Conservation (phyloP, 768 basidiomycete species). For the Termitomyces heimii region DNA sequence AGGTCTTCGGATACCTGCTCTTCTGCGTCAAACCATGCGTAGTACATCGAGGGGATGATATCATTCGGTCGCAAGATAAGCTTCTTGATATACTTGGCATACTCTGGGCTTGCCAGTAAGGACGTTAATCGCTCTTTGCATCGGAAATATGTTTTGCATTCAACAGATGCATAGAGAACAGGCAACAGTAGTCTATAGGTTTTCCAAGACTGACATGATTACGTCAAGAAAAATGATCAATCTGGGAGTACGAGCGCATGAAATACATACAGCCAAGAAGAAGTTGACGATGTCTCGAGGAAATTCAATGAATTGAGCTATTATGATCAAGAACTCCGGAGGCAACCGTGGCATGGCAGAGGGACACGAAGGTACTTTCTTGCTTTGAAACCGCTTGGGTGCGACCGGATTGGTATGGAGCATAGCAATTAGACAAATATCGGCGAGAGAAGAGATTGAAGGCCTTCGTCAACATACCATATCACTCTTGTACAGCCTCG, state of each 20-base stretch:
- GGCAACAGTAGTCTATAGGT: conserved; percentile 7
- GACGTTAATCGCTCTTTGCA: conserved; percentile 15
- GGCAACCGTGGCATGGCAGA: conserved; percentile 1
- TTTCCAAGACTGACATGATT: conserved; percentile 4
- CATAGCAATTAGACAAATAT: not conserved
- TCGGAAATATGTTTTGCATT: conserved; percentile 10
- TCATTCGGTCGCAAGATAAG: conserved; percentile 17
- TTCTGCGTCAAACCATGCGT: conserved; percentile 11
- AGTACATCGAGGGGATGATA: conserved; percentile 3
- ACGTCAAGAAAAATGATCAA: not conserved
- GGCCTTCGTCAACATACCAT: not conserved
- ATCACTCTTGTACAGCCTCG: conserved; percentile 3
- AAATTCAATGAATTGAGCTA: conserved; percentile 7
- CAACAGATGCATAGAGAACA: conserved; percentile 8
- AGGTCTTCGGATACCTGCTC: conserved; percentile 7
- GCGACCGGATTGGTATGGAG: not conserved
- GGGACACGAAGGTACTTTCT: not conserved
- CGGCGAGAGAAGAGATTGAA: not conserved
- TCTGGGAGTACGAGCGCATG: not conserved
- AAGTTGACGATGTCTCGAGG: conserved; percentile 12
- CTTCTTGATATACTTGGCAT: conserved; percentile 12
- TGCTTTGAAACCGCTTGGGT: not conserved
- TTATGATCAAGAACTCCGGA: conserved; percentile 9
- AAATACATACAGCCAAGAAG: conserved; percentile 8
- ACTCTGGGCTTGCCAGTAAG: conserved; percentile 7